Evolutionary conservation across 371 early-diverging fungal genomes (phyloP).

Genomic region (Apophysomyces elegans): DNA sequence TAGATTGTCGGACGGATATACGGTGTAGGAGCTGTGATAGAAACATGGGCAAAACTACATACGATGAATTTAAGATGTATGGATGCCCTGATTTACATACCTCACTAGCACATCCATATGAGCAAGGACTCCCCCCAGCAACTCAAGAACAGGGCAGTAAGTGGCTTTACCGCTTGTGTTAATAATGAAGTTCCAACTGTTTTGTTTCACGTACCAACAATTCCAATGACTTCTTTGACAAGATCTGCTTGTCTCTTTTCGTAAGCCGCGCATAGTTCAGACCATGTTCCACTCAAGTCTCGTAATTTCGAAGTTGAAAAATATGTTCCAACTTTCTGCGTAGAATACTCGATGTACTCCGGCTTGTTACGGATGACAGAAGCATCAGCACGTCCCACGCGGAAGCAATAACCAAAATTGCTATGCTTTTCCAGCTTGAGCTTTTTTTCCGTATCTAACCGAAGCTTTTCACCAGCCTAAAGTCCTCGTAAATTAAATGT

Average conservation of each 20-base stretch:
- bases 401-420: constrained; percentile 86
- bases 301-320: constrained; percentile 83
- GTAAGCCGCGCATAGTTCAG: constrained; percentile 63
- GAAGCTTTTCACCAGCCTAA: constrained; percentile 65
- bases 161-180: constrained; percentile 50
- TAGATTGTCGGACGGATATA: constrained; percentile 81
- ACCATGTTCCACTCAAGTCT: constrained; percentile 53
- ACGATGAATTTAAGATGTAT: background rate
- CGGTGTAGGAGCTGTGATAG: constrained; percentile 82
- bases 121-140: constrained; percentile 75
- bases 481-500: background rate
- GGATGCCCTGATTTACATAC: constrained; percentile 25
- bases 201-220: constrained; percentile 57
- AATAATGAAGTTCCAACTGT: background rate
- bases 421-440: constrained; percentile 87
- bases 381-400: constrained; percentile 71
- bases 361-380: constrained; percentile 57
- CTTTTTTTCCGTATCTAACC: constrained; percentile 85
- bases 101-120: constrained; percentile 87
- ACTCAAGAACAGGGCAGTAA: constrained; percentile 82
- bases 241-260: constrained; percentile 70
- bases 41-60: constrained; percentile 83
- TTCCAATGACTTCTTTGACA: constrained; percentile 84
- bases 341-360: constrained; percentile 83
- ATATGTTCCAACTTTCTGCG: constrained; percentile 89